Base-by-base conservation (phyloP, 139 green algal species). In the Ettlia oleoabundans region DNA sequence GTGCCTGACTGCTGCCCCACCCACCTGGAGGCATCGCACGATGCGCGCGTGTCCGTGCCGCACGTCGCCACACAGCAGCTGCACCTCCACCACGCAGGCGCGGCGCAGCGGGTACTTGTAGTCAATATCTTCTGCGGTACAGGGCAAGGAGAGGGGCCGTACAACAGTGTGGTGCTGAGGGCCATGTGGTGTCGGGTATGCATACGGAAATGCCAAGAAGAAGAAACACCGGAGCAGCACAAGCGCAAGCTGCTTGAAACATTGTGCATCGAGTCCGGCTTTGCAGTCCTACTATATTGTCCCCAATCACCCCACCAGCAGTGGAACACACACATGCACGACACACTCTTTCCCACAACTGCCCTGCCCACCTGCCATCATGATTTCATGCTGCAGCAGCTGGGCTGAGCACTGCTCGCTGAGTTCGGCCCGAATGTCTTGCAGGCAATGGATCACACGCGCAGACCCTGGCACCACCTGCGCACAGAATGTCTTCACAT, bases 21-120 rank as follows among this genome's bases (percentile, higher is more conserved):
- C 5, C 51, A 67, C 73, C 35, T 68, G 73, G 35, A 80, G 73
- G 73, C 85, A 95, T 47, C 93, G 82, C 76, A 98, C 95, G 33
- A 93, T 80, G 40, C 86, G 83, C 0, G 86, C 94, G 66, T 94
- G 84, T 35, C 94, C 94, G 53, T 96, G 90, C n/a, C 86, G 84
- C 1, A 96, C 80, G 33, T 91, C 85, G 66, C 90, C 88, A 87
- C 94, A 98, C 68, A 93, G 93, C 1, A 78, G 80, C 4, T 89
- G 40, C 51, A 95, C 87, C 82, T 97, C 94, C 26, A 71, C 52
- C 0, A 76, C 37, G 80, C 94, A 98, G 1, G 93, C 91, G 7
- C 85, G 53, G 85, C 95, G 95, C 91, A 98, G 92, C 28, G 92
- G 93, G 71, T 88, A 94, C 84, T 96, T 95, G 89, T 95, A 96